Evolutionary conservation across 768 basidiomycete species (phyloP), one percentile per base, ranked within the genome.

Genomic region (Pleurotus citrinopileatus): DNA sequence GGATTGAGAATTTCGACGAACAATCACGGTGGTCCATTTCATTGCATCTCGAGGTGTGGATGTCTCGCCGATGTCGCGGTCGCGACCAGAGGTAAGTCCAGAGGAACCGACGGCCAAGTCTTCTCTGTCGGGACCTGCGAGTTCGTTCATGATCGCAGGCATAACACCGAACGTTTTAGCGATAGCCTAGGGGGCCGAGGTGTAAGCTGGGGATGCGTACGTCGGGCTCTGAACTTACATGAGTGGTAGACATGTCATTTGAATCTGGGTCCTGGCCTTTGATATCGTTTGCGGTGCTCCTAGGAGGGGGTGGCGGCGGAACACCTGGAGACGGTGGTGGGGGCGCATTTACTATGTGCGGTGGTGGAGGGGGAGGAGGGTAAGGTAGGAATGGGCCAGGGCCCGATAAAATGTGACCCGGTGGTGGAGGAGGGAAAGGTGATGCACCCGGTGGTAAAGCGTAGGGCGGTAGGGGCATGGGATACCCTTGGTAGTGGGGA

Each of bases 161-260:
- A 85, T 80, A 25, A 92, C 90, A 44, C 90, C 90, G 62, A 92
- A 92, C 63, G 77, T 84, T 68, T 84, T 88, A 37, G 87, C 90
- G 45, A 91, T 79, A 22, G 87, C 77, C 78, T 84, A 19, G 1
- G n/a, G n/a, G n/a, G n/a, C n/a, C n/a, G 17, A 46, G 23, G 44
- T 22, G 32, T 23, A 7, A 15, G n/a, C 7, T 29, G 20, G 42
- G 19, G 15, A 53, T n/a, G n/a, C n/a, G n/a, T n/a, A n/a, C n/a
- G n/a, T n/a, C n/a, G n/a, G n/a, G n/a, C n/a, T n/a, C n/a, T n/a
- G n/a, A 42, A 63, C 68, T 42, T 60, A 81, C 83, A 59, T 81
- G 81, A 5, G 86, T 79, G 64, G 79, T 83, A 46, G 89, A 87
- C 77, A 92, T 80, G 67, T 94, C 89, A 59, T 89, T 84, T 4